Percentiles rank a stretch among this genome's conserved stretches.
Evolutionary conservation across 257 asterid species (phyloP).

Genomic region (Nemophila menziesii): DNA sequence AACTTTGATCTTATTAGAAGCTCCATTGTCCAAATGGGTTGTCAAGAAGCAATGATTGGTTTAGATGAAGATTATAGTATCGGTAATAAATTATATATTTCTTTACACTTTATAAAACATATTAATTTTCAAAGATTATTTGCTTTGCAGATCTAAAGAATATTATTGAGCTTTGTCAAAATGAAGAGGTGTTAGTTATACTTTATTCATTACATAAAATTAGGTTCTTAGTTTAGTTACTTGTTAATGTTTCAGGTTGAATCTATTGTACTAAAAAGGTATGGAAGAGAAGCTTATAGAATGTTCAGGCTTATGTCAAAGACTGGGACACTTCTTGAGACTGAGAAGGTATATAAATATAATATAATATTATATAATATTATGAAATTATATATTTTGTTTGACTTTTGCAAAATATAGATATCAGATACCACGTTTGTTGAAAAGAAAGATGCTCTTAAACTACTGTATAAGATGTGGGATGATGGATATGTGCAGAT

Average conservation of each 20-base stretch:
- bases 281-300: constrained; percentile 76
- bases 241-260: constrained; percentile 51
- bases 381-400: not conserved
- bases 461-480: constrained; percentile 70
- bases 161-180: constrained; percentile 59
- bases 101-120: no score
- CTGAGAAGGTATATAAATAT: constrained; percentile 55
- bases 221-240: no score
- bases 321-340: constrained; percentile 40
- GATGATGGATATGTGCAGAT: constrained; percentile 64
- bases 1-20: constrained; percentile 47
- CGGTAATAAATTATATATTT: constrained; percentile 30
- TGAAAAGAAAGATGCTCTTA: constrained; percentile 62
- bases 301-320: constrained; percentile 64
- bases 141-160: constrained; percentile 58
- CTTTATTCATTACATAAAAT: no score
- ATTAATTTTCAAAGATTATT: constrained; percentile 1
- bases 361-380: not conserved
- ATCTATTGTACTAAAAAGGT: constrained; percentile 61
- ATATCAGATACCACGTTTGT: constrained; percentile 65
- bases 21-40: constrained; percentile 60
- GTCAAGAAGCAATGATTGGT: constrained; percentile 31
- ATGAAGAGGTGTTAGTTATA: no score
- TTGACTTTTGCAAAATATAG: constrained; percentile 19
- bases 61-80: constrained; percentile 46